Evolutionary conservation across 768 basidiomycete species (phyloP), one percentile per base, ranked within the genome.

Genomic region (Agaricus blazei): DNA sequence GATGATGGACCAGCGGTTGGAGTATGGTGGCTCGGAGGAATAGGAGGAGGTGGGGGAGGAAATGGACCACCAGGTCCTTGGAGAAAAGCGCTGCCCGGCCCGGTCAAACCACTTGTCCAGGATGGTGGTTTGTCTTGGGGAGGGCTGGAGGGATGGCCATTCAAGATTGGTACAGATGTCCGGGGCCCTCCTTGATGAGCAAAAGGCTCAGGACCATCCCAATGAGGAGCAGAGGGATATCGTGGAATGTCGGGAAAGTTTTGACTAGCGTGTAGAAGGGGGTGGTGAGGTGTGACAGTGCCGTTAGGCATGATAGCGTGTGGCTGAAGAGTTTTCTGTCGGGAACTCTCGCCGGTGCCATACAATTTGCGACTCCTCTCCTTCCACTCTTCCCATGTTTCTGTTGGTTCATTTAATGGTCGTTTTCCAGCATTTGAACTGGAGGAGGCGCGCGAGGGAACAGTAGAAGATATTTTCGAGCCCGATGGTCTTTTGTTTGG

Each of bases 51-150:
- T 12, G 42, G 48, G 24, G 70, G 71, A 41, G 72, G 72, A 63
- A 79, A 77, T 4, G 75, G 63, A 31, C 64, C 68, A 15, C 63
- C 68, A 23, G 79, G 66, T 11, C 76, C 78, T 55, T 74, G 75
- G 40, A 80, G 62, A 53, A 78, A 78, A 2, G 73, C 79, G 51
- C 78, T 81, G 1, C 77, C 75, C 28, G 81, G 77, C 6, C 78
- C 80, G 12, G 76, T 73, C 54, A 74, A 75, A 56, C 68, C 64
- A 42, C 69, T 69, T n/a, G 71, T 57, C 70, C 70, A 69, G 36
- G 57, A 52, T 19, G 59, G 44, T 41, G 61, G 52, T 4, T 65
- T 58, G 24, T 66, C 64, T 9, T 31, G 29, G 12, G 47, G n/a
- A 11, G n/a, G n/a, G 9, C 29, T 37, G 11, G 49, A 14, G 24